Evolutionary conservation across 352 stramenopile genomes (phyloP).

Genomic region (Phytophthora podocarpi): DNA sequence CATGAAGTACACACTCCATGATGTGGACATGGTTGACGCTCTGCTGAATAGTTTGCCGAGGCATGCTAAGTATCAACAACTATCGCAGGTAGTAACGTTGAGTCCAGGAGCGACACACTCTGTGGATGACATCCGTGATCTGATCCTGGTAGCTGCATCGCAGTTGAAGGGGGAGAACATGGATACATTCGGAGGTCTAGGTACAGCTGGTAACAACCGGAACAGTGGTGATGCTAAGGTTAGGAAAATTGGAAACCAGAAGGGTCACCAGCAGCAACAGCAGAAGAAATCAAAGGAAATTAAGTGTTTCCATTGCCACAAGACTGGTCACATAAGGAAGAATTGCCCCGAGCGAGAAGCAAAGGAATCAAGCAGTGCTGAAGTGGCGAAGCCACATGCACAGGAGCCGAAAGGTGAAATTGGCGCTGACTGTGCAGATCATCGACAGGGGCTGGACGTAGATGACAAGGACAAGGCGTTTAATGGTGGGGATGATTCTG

Average conservation of each 20-base stretch:
- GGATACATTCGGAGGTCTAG: neutral
- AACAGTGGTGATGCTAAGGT: neutral
- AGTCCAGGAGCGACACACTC: no score
- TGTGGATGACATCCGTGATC: neutral
- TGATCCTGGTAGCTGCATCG: neutral
- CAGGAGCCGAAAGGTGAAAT: no score
- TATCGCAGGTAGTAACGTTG: neutral
- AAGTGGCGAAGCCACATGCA: no score
- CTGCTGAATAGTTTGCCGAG: neutral
- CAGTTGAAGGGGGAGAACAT: neutral
- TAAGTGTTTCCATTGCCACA: neutral
- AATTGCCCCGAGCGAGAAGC: neutral
- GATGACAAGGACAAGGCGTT: no score
- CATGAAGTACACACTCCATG: constrained; percentile 3
- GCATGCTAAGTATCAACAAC: neutral
- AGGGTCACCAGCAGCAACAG: no score
- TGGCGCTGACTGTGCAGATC: no score
- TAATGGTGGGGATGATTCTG: no score
- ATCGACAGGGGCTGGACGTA: no score
- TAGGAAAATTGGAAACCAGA: neutral
- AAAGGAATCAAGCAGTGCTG: no score
- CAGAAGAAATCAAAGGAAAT: neutral
- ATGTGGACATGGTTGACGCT: constrained; percentile 9
- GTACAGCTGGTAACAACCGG: no score
- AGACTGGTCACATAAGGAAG: neutral